Percentiles rank a stretch among this genome's conserved stretches.
Conservation (phyloP, 345 rosid species). For the Corchorus capsularis region DNA sequence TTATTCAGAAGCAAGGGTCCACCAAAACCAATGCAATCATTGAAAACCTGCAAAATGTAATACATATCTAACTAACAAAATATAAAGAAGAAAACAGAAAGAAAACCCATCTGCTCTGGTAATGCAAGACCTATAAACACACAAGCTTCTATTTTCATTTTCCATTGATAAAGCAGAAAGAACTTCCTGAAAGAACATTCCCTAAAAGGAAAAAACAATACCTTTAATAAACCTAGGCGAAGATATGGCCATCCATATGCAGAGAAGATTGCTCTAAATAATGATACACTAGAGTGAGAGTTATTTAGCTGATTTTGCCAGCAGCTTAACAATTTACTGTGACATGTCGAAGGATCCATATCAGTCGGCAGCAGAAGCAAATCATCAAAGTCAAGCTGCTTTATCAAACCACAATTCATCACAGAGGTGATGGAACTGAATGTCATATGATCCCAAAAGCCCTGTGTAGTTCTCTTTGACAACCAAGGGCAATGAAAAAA, state of each 20-base stretch:
- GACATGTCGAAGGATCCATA: constrained; percentile 76
- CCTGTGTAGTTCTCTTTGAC: constrained; percentile 45
- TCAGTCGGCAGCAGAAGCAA: constrained; percentile 69
- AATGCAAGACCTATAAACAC: background rate
- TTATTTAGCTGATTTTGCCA: constrained; percentile 60
- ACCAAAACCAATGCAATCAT: constrained; percentile 78
- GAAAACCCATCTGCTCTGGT: background rate
- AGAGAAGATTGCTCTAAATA: constrained; percentile 66
- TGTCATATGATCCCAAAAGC: constrained; percentile 62
- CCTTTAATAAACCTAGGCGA: constrained; percentile 81
- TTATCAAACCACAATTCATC: constrained; percentile 61
- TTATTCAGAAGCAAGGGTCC: constrained; percentile 86
- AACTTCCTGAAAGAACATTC: background rate
- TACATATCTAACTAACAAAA: background rate
- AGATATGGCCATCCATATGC: constrained; percentile 89
- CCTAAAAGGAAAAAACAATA: constrained; percentile 24
- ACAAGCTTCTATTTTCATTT: background rate
- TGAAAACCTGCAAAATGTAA: constrained; percentile 57
- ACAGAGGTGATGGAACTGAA: constrained; percentile 62
- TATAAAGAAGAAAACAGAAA: background rate
- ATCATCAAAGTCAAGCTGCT: constrained; percentile 88
- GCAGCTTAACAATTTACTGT: constrained; percentile 51
- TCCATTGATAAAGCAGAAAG: background rate
- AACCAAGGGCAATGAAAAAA: constrained; percentile 6
- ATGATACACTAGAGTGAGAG: constrained; percentile 45